Evolutionary conservation across 2,329 filamentous ascomycete species (phyloP).

Genomic region (Alternaria solani): DNA sequence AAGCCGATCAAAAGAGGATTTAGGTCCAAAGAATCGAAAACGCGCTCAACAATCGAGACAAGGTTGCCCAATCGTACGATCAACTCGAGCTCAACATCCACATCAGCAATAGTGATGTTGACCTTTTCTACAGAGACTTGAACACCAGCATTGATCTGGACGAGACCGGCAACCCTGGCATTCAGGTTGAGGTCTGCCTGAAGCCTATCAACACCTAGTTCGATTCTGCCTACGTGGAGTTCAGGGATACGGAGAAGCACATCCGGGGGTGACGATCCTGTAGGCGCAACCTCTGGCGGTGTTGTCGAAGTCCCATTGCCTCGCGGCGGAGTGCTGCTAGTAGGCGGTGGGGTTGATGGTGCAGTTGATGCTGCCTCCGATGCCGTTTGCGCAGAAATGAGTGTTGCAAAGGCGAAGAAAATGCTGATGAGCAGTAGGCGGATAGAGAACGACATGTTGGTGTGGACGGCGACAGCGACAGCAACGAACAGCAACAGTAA

Average conservation of each 20-base stretch:
- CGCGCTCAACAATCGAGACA: slow-evolving; percentile 68
- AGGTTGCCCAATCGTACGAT: slow-evolving; percentile 67
- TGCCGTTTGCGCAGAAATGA: slow-evolving; percentile 39
- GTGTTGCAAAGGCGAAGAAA: slow-evolving; percentile 34
- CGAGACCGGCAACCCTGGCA: slow-evolving; percentile 66
- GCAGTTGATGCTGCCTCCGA: slow-evolving; percentile 6
- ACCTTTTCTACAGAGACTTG: slow-evolving; percentile 58
- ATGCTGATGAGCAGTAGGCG: slow-evolving; percentile 45
- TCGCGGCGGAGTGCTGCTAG: slow-evolving; percentile 31
- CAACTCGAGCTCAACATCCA: slow-evolving; percentile 66
- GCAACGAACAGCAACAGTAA: slow-evolving; percentile 23
- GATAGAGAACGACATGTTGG: slow-evolving; percentile 44
- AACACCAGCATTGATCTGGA: slow-evolving; percentile 61
- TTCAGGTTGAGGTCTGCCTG: slow-evolving; percentile 67
- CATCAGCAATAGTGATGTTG: slow-evolving; percentile 69
- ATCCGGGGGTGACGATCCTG: slow-evolving; percentile 58
- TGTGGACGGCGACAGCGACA: slow-evolving; percentile 17
- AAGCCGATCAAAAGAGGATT: slow-evolving; percentile 68
- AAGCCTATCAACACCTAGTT: slow-evolving; percentile 67
- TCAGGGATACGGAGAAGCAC: slow-evolving; percentile 66
- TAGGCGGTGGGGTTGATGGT: slow-evolving; percentile 38
- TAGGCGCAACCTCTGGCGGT: slow-evolving; percentile 35
- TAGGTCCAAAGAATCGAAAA: slow-evolving; percentile 66
- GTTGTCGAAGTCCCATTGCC: slow-evolving; percentile 29
- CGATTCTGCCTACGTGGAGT: slow-evolving; percentile 66